Evolutionary conservation across 2,329 filamentous ascomycete species (phyloP).

Genomic region (Colletotrichum kahawae): DNA sequence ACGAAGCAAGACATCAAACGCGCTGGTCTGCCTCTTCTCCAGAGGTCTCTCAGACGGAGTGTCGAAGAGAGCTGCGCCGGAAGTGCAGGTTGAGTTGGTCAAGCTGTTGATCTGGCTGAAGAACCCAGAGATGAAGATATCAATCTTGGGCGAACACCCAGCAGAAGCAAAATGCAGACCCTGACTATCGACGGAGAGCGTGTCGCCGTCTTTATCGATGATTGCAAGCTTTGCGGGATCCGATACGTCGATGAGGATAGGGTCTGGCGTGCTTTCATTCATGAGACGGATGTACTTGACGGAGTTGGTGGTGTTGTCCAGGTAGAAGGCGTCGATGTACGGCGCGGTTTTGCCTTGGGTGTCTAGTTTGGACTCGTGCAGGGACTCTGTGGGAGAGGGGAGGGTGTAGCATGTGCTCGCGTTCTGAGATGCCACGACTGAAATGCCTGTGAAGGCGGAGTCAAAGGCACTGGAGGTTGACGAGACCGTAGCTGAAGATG

Average conservation of each 20-base stretch:
- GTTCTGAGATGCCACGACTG: neutral
- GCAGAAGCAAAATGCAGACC: conserved; percentile 40
- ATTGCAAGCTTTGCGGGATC: conserved; percentile 34
- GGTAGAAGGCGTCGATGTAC: conserved; percentile 41
- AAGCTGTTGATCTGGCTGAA: conserved; percentile 36
- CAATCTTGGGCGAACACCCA: conserved; percentile 36
- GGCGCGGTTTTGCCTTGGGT: conserved; percentile 33
- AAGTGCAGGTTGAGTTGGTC: conserved; percentile 34
- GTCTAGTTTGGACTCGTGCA: conserved; percentile 32
- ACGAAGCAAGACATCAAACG: conserved; percentile 36
- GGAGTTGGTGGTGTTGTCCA: conserved; percentile 33
- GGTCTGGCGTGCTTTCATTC: conserved; percentile 29
- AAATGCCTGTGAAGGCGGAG: conserved; percentile 15
- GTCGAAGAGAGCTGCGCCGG: neutral
- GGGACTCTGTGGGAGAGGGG: neutral
- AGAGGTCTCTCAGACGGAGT: neutral
- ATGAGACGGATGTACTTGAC: conserved; percentile 38
- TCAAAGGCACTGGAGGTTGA: neutral
- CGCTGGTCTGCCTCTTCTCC: conserved; percentile 1
- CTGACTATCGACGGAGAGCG: conserved; percentile 34
- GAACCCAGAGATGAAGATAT: conserved; percentile 35
- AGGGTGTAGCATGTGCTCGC: conserved; percentile 12
- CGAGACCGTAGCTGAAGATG: neutral
- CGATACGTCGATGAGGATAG: conserved; percentile 38
- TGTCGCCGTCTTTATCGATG: conserved; percentile 33